Evolutionary conservation across 2,329 filamentous ascomycete genomes (phyloP).

Genomic region (Aspergillus bombycis): DNA sequence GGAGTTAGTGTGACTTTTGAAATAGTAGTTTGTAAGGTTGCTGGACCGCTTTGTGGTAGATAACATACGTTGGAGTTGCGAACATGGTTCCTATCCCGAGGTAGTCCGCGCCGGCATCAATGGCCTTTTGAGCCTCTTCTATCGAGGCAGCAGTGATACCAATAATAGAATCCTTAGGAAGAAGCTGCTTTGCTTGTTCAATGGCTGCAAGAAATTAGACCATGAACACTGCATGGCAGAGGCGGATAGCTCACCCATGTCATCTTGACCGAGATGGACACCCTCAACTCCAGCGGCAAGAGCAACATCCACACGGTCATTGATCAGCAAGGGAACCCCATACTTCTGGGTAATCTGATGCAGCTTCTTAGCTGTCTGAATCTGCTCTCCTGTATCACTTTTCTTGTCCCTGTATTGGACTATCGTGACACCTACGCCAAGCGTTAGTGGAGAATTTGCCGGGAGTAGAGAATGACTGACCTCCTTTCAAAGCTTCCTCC

Average conservation of each 20-base stretch:
- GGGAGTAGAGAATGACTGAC: slow-evolving; percentile 42
- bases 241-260: slow-evolving; percentile 64
- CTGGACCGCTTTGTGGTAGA: not conserved
- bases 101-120: slow-evolving; percentile 80
- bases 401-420: slow-evolving; percentile 92
- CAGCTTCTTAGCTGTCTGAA: slow-evolving; percentile 70
- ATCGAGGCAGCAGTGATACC: slow-evolving; percentile 81
- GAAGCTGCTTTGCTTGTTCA: slow-evolving; percentile 67
- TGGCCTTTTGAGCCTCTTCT: slow-evolving; percentile 73
- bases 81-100: slow-evolving; percentile 89
- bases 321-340: slow-evolving; percentile 82
- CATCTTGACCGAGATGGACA: slow-evolving; percentile 93
- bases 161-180: slow-evolving; percentile 79
- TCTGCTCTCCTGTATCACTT: slow-evolving; percentile 70
- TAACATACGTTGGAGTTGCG: slow-evolving; percentile 74
- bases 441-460: slow-evolving; percentile 10
- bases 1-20: slow-evolving; percentile 7
- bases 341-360: slow-evolving; percentile 70
- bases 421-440: slow-evolving; percentile 65
- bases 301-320: slow-evolving; percentile 89
- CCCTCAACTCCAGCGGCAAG: slow-evolving; percentile 85
- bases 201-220: slow-evolving; percentile 51
- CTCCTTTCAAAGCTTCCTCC: slow-evolving; percentile 73
- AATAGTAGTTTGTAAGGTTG: not conserved
- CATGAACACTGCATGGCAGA: not conserved